Conservation (phyloP, 768 basidiomycete species). For the Dendrothele bispora region DNA sequence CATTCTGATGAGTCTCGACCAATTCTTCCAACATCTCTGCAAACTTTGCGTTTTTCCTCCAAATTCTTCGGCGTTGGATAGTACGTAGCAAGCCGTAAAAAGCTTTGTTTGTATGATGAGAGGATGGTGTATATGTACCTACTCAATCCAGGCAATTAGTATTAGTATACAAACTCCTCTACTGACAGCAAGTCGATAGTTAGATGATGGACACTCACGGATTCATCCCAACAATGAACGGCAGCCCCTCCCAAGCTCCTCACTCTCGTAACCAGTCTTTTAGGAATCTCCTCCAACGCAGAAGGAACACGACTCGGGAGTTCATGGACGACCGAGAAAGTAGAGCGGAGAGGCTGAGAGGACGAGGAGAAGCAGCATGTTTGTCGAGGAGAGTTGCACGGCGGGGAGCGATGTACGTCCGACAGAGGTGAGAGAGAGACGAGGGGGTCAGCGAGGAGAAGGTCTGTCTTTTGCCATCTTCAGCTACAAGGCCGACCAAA, state of each 20-base stretch:
- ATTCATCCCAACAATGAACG: conserved; percentile 89
- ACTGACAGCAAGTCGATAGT: too few species aligned
- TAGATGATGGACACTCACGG: conserved; percentile 33
- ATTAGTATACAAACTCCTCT: neutral
- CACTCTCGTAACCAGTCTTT: conserved; percentile 75
- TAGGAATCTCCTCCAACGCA: conserved; percentile 74
- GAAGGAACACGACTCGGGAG: conserved; percentile 69
- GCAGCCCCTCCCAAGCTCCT: conserved; percentile 70
- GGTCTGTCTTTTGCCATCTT: too few species aligned
- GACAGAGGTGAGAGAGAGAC: too few species aligned
- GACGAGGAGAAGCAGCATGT: conserved; percentile 60
- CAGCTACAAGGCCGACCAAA: too few species aligned
- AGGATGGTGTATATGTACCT: conserved; percentile 69
- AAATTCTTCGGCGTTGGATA: conserved; percentile 64
- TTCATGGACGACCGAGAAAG: conserved; percentile 77
- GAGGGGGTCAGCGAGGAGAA: too few species aligned
- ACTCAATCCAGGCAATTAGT: too few species aligned
- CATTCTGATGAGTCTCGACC: conserved; percentile 79
- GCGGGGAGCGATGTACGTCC: too few species aligned
- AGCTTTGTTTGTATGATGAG: conserved; percentile 67
- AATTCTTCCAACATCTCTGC: conserved; percentile 64
- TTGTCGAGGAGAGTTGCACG: conserved; percentile 65
- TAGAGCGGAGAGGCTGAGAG: conserved; percentile 70
- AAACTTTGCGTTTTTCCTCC: conserved; percentile 69
- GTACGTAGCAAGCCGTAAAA: conserved; percentile 66